Evolutionary conservation across 345 rosid species (phyloP), one percentile per base, ranked within the genome.

Genomic region (Eucalyptus erythrocorys): DNA sequence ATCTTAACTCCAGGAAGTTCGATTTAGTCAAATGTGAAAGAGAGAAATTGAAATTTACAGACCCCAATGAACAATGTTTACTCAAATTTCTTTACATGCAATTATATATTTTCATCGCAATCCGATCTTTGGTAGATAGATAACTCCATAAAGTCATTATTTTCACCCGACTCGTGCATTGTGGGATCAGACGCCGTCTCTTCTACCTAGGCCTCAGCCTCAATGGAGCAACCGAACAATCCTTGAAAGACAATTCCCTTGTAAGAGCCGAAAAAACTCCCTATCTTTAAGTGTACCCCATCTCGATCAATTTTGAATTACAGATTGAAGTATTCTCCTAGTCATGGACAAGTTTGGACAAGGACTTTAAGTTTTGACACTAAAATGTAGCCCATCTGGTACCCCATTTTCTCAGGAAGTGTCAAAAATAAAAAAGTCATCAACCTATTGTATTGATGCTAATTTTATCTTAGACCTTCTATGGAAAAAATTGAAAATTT

Each of bases 401-500:
- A 14, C 22, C 40, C 76, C 8, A n/a, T 66, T n/a, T 49, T 64
- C 10, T 7, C 0, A 8, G 4, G 57, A 51, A 51, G 26, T 7
- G 5, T 3, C 0, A 3, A 51, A 51, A 51, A 42, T n/a, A n/a
- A 43, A 51, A 51, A 19, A 51, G 24, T 21, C 26, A 51, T 2
- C 2, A 8, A 0, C 0, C 1, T 51, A 51, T 51, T 51, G 2
- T 51, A 21, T 51, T 51, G 1, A 51, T 51, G 2, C 24, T 51
- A 51, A 51, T 19, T 19, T 51, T 51, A 51, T 19, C 10, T 51
- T 51, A 51, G 57, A 51, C 2, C 2, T 51, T 51, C 10, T 51
- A 51, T 0, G 1, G 4, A 3, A 51, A 50, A 51, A 51, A 16
- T 6, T 1, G 0, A 51, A 51, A 1, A 17, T 17, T 51, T 51